A percentile compares a stretch with the other conserved stretches of the same genome.
Conservation (phyloP, 306 rosid genomes). For the Corylus avellana region DNA sequence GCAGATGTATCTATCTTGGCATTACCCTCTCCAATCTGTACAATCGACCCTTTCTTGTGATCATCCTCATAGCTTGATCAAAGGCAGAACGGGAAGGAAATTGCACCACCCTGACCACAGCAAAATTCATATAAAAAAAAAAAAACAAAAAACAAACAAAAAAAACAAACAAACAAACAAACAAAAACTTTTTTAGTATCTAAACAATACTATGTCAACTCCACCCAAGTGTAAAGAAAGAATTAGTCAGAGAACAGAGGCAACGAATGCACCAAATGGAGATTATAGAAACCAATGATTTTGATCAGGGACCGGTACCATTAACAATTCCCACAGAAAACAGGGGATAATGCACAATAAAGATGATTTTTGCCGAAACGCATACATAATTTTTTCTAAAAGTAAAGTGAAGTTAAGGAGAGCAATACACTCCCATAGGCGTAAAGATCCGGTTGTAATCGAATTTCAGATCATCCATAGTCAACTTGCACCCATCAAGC, state of each 20-base stretch:
- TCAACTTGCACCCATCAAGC: constrained; percentile 69
- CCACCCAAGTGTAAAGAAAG: not conserved
- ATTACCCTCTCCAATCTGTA: constrained; percentile 76
- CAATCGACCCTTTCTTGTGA: constrained; percentile 42
- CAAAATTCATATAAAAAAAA: constrained; percentile 13
- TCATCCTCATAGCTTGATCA: constrained; percentile 39
- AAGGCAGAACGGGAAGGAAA: constrained; percentile 43
- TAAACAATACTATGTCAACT: constrained; percentile 3
- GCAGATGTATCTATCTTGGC: constrained; percentile 17
- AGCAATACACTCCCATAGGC: constrained; percentile 57
- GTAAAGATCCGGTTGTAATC: constrained; percentile 46
- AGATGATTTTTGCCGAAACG: not conserved
- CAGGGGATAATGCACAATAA: not conserved
- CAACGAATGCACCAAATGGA: not conserved
- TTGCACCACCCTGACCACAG: constrained; percentile 68
- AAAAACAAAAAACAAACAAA: not conserved
- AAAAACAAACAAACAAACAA: not conserved
- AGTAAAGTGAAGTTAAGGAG: constrained; percentile 21
- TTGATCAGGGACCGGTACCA: not conserved
- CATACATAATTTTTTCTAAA: constrained; percentile 1
- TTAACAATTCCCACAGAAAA: not conserved
- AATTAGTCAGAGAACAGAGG: not conserved
- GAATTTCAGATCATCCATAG: constrained; percentile 69
- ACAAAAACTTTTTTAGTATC: not conserved
- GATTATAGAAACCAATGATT: not conserved